These are phyloP conservation scores for Volvox reticuliferus DNA, from an alignment of 139 green algal species.

Conservation along the genomic window DNA sequence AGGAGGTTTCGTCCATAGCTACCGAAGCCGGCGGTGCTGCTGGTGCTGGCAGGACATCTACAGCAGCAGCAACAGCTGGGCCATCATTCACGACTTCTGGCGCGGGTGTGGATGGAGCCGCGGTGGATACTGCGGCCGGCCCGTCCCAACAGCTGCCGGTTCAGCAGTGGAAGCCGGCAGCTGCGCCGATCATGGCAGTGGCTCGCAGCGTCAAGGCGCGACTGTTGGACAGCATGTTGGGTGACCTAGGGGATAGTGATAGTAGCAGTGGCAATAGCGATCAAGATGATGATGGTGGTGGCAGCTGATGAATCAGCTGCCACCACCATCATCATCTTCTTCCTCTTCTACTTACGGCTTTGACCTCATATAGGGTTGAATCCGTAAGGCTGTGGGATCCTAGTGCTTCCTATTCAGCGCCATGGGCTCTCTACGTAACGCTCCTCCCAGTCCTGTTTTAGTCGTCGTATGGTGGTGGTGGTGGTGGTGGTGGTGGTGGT, in stretches of 20 bases:
- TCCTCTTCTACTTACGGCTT: too few species aligned
- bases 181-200: background rate
- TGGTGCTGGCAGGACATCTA: background rate
- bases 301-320: conserved; percentile 9
- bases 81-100: background rate
- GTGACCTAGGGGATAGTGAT: conserved; percentile 34
- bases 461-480: too few species aligned
- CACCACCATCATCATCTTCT: too few species aligned
- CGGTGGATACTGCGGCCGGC: too few species aligned
- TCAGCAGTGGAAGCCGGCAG: too few species aligned
- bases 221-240: conserved; percentile 53
- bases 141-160: too few species aligned
- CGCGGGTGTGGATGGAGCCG: background rate
- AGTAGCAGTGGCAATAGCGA: conserved; percentile 1
- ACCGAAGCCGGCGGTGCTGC: background rate
- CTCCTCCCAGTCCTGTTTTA: too few species aligned
- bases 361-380: too few species aligned
- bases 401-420: too few species aligned
- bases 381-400: too few species aligned
- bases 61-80: background rate
- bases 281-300: conserved; percentile 6
- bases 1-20: background rate
- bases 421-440: too few species aligned
- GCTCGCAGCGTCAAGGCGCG: conserved; percentile 45
- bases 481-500: too few species aligned